A percentile compares a stretch with the other conserved stretches of the same genome.
phyloP scores from a whole-genome alignment of 805 yeast species.

The Wickerhamiella brachini region DNA sequence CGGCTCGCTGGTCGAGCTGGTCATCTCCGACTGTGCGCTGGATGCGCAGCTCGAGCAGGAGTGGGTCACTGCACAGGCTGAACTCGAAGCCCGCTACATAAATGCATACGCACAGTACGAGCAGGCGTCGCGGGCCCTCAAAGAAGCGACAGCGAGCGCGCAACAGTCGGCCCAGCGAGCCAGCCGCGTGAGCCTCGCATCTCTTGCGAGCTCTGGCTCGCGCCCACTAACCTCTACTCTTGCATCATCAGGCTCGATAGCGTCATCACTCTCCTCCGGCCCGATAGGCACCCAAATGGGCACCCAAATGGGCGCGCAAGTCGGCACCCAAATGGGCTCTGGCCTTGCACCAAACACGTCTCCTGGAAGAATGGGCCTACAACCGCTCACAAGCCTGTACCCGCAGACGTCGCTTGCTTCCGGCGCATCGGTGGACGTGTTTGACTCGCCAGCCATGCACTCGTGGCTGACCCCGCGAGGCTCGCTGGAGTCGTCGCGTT shows the following conservation, averaged over 20 bases:
- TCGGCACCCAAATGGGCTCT: too few relatives aligned
- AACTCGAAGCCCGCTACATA: slow-evolving; percentile 23
- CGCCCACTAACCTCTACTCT: not conserved
- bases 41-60: slow-evolving; percentile 22
- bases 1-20: slow-evolving; percentile 11
- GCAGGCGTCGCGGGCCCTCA: slow-evolving; percentile 17
- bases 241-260: not conserved
- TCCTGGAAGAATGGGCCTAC: not conserved
- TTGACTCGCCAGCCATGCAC: not conserved
- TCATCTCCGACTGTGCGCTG: slow-evolving; percentile 15
- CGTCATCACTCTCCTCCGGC: not conserved
- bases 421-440: not conserved
- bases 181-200: not conserved
- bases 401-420: not conserved
- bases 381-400: not conserved
- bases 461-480: slow-evolving; percentile 1
- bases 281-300: too few relatives aligned
- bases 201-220: not conserved
- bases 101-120: slow-evolving; percentile 22
- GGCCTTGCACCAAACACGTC: not conserved
- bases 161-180: slow-evolving; percentile 9
- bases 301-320: too few relatives aligned
- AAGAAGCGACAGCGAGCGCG: slow-evolving; percentile 12
- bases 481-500: not conserved
- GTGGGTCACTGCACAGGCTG: slow-evolving; percentile 23